Base-by-base conservation (phyloP, 23 red algal species). In the Cyanidiococcus yangmingshanensis region DNA sequence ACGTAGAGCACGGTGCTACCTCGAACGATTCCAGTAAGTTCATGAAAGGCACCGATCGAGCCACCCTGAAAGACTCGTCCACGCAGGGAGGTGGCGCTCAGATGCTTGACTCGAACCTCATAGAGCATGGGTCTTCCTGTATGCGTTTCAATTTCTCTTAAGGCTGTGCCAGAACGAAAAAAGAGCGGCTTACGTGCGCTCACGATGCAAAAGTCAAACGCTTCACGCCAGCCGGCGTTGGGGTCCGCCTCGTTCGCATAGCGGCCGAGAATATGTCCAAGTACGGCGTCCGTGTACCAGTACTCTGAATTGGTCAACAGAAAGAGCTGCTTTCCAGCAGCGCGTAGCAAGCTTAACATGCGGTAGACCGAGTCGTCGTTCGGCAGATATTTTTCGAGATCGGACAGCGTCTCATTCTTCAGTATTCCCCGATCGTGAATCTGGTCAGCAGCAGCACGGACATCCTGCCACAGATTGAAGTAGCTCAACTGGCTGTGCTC, bases 301-400 rank as follows among this genome's bases (percentile, higher is more conserved):
- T 71, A 81, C n/a, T 81, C 78, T 0, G 78, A 81, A 36, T 81
- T 81, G 7, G 78, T 81, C 15, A 81, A 32, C 68, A 81, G 50
- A 29, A 81, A 81, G 37, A 67, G 68, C 27, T 41, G 68, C 40
- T 81, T 81, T 1, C 78, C 78, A 39, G 58, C 37, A 41, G 35
- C 41, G 36, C 68, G 36, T 35, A 81, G 38, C 38, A 67, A 41
- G 21, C 68, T 37, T n/a, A 81, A 36, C 38, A 81, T 40, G 18
- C 59, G 38, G 1, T 67, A 24, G 0, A 57, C 25, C 7, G 58
- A 15, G 39, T 57, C 45, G n/a, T 81, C 78, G 40, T 71, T 1
- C 12, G 58, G 41, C 7, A 81, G 35, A 57, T 81, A 81, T 15
- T 71, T 1, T 25, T 15, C n/a, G 1, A 81, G 39, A 37, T 41